Evolutionary conservation across 352 stramenopile genomes (phyloP).

Genomic region (Pythium brachiatum): DNA sequence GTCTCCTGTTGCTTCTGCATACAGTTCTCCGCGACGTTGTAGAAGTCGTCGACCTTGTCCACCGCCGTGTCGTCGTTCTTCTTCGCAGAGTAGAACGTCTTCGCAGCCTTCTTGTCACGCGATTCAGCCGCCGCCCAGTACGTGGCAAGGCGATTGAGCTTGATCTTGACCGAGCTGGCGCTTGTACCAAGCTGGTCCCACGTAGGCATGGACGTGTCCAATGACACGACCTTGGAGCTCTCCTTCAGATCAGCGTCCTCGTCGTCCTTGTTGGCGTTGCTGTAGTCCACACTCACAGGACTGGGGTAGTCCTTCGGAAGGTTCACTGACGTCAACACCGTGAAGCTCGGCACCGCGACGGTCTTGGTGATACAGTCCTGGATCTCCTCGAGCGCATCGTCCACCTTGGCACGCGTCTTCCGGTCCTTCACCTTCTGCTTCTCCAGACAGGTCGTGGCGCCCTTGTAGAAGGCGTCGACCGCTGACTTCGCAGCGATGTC

Average conservation of each 20-base stretch:
- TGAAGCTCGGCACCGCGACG: neutral
- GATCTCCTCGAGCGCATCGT: neutral
- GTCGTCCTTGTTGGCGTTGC: neutral
- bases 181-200: neutral
- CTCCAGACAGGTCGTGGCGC: neutral
- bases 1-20: slow-evolving; percentile 3
- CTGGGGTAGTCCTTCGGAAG: neutral
- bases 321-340: neutral
- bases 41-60: slow-evolving; percentile 9
- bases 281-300: neutral
- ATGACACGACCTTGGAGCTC: neutral
- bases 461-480: neutral
- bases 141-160: neutral
- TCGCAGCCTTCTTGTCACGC: slow-evolving; percentile 10
- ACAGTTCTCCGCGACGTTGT: slow-evolving; percentile 8
- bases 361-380: neutral
- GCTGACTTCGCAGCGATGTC: neutral
- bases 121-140: slow-evolving; percentile 1
- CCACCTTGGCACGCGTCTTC: neutral
- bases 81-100: neutral
- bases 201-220: neutral
- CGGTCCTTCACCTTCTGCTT: neutral
- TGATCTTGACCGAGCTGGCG: slow-evolving; percentile 4
- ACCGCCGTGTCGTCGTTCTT: neutral
- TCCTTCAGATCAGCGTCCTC: neutral